phyloP scores from a whole-genome alignment of 2,329 filamentous ascomycete species.

The Berkeleyomyces basicola region DNA sequence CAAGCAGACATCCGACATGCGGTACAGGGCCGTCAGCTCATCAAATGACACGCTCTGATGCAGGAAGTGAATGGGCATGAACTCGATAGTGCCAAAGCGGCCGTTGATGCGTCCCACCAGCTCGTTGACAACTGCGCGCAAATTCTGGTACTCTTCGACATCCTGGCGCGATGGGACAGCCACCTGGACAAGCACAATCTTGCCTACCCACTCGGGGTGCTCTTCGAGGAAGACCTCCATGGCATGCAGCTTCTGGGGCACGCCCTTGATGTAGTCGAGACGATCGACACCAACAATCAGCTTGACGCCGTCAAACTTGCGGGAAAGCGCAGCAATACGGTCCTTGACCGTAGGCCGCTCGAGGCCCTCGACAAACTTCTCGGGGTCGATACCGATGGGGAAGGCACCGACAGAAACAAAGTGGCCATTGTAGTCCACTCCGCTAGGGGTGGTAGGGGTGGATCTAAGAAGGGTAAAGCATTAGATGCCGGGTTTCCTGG shows the following conservation, averaged over 20 bases:
- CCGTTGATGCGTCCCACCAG: constrained; percentile 94
- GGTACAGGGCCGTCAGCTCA: constrained; percentile 85
- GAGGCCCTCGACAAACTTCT: constrained; percentile 83
- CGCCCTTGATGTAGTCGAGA: constrained; percentile 96
- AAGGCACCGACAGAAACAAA: constrained; percentile 88
- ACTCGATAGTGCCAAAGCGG: constrained; percentile 90
- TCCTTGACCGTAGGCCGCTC: constrained; percentile 74
- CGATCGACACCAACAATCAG: constrained; percentile 94
- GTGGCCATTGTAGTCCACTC: constrained; percentile 77
- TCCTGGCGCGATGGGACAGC: constrained; percentile 89
- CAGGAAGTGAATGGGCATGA: constrained; percentile 97
- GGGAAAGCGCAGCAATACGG: constrained; percentile 66
- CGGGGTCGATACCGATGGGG: constrained; percentile 93
- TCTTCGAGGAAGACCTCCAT: constrained; percentile 93
- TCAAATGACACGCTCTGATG: constrained; percentile 93
- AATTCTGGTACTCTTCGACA: constrained; percentile 94
- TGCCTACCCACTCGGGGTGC: constrained; percentile 95
- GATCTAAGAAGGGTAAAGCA: constrained; percentile 25
- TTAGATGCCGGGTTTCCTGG: too few relatives aligned
- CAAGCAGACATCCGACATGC: constrained; percentile 79
- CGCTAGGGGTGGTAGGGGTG: constrained; percentile 72
- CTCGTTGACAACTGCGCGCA: constrained; percentile 90
- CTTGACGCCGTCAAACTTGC: constrained; percentile 91
- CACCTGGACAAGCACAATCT: constrained; percentile 90
- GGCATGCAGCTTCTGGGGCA: constrained; percentile 92